Evolutionary conservation across 192 early-diverging fungal genomes (phyloP), one percentile per base, ranked within the genome.

Genomic region (Coemansia sp.): DNA sequence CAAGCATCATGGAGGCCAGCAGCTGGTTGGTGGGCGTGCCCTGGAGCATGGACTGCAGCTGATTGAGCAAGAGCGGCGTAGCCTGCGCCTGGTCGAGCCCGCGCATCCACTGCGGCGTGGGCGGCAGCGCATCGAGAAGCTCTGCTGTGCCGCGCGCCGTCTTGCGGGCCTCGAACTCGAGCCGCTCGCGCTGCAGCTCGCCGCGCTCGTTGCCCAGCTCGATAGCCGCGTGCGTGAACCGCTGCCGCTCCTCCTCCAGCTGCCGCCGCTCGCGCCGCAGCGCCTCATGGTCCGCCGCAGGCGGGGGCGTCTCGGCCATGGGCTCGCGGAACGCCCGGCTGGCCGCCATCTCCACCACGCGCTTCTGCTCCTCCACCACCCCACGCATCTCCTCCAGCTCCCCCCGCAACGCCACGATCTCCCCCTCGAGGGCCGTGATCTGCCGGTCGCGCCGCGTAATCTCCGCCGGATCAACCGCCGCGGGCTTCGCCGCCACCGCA

Each of bases 201-300:
- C 71, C 72, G 51, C 93, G 84, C 62, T 94, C 90, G 19, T 87
- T 67, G 21, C 89, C 93, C 2, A 94, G 72, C 68, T 87, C 73
- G 17, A 93, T 85, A 14, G 90, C 91, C 5, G 89, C 89, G 41
- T 90, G 87, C 1, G 91, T 89, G 51, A 94, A 88, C 64, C 83
- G 84, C 27, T 72, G 48, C 13, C 89, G 89, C 65, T 94, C 89
- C 36, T 82, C 78, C 48, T 88, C 85, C 24, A 91, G 80, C 69
- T 90, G 73, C 41, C 62, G 53, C n/a, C 79, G 69, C 62, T 89
- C 72, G 17, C 81, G 70, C 39, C 81, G 78, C 54, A 88, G 59
- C 6, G 64, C 72, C 36, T 75, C 67, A n/a, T 75, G 73, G 44
- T 86, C 86, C 1, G 62, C 59, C 46, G 87, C 81, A 24, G 76